Evolutionary conservation across 2,329 filamentous ascomycete species (phyloP).

Genomic region (Canariomyces notabilis): DNA sequence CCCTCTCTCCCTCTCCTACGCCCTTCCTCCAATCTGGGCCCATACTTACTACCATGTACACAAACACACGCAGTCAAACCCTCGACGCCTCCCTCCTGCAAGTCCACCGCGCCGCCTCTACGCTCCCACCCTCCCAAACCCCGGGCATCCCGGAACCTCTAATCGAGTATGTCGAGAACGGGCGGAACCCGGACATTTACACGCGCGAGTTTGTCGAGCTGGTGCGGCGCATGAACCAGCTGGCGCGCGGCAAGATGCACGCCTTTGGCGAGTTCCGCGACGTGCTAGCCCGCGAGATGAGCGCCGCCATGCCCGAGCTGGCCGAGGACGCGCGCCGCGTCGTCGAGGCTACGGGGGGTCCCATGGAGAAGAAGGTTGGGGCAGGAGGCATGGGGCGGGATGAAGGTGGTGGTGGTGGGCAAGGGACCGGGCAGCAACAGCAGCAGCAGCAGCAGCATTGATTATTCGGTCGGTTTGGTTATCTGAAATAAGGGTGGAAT

Average conservation of each 20-base stretch:
- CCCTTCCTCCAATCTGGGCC: conserved; percentile 9
- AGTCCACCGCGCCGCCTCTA: conserved; percentile 30
- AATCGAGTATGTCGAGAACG: conserved; percentile 64
- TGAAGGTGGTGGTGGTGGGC: not conserved
- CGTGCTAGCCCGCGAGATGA: conserved; percentile 55
- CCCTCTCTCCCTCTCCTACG: conserved; percentile 35
- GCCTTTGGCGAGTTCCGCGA: conserved; percentile 60
- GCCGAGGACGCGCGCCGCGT: conserved; percentile 48
- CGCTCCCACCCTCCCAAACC: conserved; percentile 37
- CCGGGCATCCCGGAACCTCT: conserved; percentile 55
- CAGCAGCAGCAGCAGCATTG: not conserved
- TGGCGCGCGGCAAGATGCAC: conserved; percentile 58
- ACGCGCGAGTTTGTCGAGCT: conserved; percentile 69
- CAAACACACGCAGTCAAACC: conserved; percentile 22
- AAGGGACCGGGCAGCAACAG: not conserved
- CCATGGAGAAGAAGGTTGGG: not conserved
- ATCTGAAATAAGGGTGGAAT: not conserved
- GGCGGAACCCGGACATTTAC: conserved; percentile 69
- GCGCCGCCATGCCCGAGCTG: conserved; percentile 55
- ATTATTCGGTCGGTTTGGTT: not conserved
- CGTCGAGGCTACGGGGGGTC: conserved; percentile 40
- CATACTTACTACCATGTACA: not conserved
- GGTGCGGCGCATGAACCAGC: conserved; percentile 60
- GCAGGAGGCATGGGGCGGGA: not conserved
- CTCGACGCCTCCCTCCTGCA: conserved; percentile 37